phyloP scores from a whole-genome alignment of 73 alveolate species.

The Tetrahymena thermophila region DNA sequence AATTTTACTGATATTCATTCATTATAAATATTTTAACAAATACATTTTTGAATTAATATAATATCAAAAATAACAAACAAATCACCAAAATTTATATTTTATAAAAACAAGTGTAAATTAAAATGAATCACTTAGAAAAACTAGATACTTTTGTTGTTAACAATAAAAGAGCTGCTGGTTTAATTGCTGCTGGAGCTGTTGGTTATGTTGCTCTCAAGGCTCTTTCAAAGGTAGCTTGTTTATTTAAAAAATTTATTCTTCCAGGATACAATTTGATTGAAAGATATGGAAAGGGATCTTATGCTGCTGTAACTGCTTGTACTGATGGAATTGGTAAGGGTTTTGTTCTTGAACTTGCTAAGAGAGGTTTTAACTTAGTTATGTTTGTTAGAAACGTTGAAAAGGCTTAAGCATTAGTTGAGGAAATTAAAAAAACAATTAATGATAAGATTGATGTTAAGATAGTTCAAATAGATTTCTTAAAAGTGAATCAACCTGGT shows the following conservation, averaged over 20 bases:
- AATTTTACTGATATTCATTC: no score
- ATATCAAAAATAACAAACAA: not conserved
- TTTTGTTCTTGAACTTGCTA: conserved; percentile 60
- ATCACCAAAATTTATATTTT: not conserved
- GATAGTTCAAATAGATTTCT: conserved; percentile 7
- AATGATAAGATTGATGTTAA: conserved; percentile 2
- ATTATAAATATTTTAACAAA: no score
- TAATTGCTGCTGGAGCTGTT: not conserved
- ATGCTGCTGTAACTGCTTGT: conserved; percentile 69
- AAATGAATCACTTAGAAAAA: not conserved
- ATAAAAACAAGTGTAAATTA: not conserved
- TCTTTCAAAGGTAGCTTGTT: not conserved
- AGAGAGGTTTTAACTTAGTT: conserved; percentile 54
- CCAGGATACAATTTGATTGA: not conserved
- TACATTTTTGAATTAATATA: not conserved
- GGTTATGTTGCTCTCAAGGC: not conserved
- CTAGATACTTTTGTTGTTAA: not conserved
- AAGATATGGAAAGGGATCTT: conserved; percentile 61
- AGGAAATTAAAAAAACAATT: conserved; percentile 14
- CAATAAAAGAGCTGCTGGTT: not conserved
- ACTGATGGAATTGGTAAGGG: conserved; percentile 80
- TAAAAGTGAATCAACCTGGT: not conserved
- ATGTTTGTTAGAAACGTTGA: conserved; percentile 46
- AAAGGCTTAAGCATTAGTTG: conserved; percentile 26
- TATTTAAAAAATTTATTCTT: not conserved